Percentiles rank a stretch among this genome's conserved stretches.
Evolutionary conservation across 164 flowering plant species (phyloP).

Genomic region (Sextonia rubra): DNA sequence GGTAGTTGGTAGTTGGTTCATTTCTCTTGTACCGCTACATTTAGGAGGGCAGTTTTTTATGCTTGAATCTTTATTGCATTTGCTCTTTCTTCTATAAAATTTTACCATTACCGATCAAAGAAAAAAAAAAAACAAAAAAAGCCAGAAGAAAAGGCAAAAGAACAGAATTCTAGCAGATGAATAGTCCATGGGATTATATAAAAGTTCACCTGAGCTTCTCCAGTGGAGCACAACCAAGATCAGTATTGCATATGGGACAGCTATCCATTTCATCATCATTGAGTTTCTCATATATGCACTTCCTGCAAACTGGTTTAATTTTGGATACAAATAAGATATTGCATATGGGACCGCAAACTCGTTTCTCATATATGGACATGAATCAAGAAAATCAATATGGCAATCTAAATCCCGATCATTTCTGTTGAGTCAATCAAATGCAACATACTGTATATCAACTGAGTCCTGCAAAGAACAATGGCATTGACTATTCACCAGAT

Average conservation of each 20-base stretch:
- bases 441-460: neutral
- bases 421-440: neutral
- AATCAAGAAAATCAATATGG: neutral
- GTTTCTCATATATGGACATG: too few species aligned
- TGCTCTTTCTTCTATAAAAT: too few species aligned
- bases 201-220: slow-evolving; percentile 75
- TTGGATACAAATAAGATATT: slow-evolving; percentile 3
- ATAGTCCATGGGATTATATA: neutral
- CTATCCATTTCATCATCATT: slow-evolving; percentile 60
- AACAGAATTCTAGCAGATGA: neutral
- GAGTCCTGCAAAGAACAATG: too few species aligned
- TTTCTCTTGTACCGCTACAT: too few species aligned
- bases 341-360: neutral
- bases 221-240: slow-evolving; percentile 74
- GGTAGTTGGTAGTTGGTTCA: too few species aligned
- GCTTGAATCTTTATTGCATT: too few species aligned
- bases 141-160: neutral
- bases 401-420: neutral
- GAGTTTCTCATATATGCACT: slow-evolving; percentile 58
- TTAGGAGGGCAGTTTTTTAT: too few species aligned
- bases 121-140: too few species aligned
- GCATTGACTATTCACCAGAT: too few species aligned
- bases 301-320: slow-evolving; percentile 74
- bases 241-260: slow-evolving; percentile 85
- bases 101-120: too few species aligned